Percentiles rank a stretch among this genome's conserved stretches.
Evolutionary conservation across 129 eudicot genomes (phyloP).

Genomic region (Solidago caesia): DNA sequence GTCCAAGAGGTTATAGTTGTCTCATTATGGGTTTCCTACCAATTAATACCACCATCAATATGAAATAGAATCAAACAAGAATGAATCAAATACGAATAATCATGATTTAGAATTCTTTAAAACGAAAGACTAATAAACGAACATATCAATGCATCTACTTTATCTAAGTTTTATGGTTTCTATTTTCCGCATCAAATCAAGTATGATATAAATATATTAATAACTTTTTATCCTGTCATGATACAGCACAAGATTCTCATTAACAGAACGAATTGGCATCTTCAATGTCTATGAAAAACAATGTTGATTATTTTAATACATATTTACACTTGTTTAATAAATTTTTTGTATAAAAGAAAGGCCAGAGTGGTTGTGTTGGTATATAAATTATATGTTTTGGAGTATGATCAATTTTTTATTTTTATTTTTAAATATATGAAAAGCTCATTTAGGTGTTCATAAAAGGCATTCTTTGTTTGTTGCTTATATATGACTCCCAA

Average conservation of each 20-base stretch:
- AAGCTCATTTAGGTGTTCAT: constrained; percentile 26
- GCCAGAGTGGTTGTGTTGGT: constrained; percentile 5
- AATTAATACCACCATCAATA: no score
- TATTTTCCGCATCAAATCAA: constrained; percentile 20
- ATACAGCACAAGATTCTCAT: no score
- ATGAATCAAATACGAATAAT: no score
- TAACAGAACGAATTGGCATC: not conserved
- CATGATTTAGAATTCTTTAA: no score
- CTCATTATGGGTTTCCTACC: no score
- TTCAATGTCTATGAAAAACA: constrained; percentile 25
- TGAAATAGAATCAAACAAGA: no score
- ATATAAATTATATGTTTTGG: constrained; percentile 14
- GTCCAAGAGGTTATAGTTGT: no score
- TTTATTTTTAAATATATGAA: constrained; percentile 3
- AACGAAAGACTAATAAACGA: no score
- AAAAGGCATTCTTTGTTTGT: constrained; percentile 18
- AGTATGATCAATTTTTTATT: not conserved
- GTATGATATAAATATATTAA: no score
- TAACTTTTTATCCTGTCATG: no score
- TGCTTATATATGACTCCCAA: constrained; percentile 14
- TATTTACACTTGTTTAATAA: not conserved
- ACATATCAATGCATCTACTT: not conserved
- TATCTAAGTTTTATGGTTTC: constrained; percentile 11
- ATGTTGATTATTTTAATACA: not conserved
- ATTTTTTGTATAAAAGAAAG: not conserved